Percentiles rank a stretch among this genome's conserved stretches.
Evolutionary conservation across 2,329 filamentous ascomycete genomes (phyloP).

Genomic region (Sporothrix dimorphospora): DNA sequence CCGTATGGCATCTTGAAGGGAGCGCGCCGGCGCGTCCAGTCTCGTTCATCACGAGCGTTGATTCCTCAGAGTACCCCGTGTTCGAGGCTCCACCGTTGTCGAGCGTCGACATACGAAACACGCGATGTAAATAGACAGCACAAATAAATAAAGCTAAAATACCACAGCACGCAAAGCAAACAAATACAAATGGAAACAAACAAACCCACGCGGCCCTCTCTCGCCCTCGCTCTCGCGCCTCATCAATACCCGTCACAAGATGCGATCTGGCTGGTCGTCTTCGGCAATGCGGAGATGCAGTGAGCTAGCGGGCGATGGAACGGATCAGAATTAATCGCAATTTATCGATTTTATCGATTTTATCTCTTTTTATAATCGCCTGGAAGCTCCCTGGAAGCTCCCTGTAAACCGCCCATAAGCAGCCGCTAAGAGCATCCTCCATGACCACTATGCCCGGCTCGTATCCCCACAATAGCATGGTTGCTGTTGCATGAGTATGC

Average conservation of each 20-base stretch:
- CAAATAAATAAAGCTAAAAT: not conserved
- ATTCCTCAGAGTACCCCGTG: not conserved
- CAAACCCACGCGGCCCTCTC: not conserved
- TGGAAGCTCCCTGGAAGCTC: not conserved
- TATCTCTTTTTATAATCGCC: not conserved
- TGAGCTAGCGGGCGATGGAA: constrained; percentile 18
- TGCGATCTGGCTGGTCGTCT: constrained; percentile 19
- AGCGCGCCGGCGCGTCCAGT: not conserved
- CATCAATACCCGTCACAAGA: not conserved
- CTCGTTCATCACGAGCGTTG: not conserved
- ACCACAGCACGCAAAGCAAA: not conserved
- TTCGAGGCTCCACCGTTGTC: not conserved
- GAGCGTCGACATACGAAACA: not conserved
- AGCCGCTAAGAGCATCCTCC: not conserved
- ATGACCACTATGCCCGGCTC: not conserved
- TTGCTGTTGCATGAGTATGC: not conserved
- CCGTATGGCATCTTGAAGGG: not conserved
- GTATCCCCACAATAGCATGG: constrained; percentile 15
- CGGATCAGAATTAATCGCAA: constrained; percentile 1
- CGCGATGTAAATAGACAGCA: not conserved
- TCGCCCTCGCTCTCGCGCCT: not conserved
- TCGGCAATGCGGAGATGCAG: constrained; percentile 21
- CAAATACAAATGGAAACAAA: constrained; percentile 11
- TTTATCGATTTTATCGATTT: constrained; percentile 21
- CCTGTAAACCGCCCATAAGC: not conserved